Conservation (phyloP, 2,329 filamentous ascomycete genomes). For the Stemphylium vesicarium region DNA sequence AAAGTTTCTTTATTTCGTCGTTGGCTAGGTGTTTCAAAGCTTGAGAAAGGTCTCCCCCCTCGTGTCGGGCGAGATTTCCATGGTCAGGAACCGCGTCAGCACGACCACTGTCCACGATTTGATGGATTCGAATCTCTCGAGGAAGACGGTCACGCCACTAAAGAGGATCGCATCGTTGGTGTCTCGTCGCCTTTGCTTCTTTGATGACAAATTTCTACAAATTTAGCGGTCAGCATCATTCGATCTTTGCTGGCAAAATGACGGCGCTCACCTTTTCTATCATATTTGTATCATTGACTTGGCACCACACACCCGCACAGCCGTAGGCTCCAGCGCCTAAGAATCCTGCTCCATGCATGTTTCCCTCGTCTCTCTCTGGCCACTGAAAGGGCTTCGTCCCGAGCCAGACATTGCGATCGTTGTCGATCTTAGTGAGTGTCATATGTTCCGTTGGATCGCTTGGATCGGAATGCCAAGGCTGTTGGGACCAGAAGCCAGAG, state of each 20-base stretch:
- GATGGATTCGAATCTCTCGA: slow-evolving; percentile 5
- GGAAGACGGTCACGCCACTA: slow-evolving; percentile 5
- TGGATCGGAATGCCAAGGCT: not conserved
- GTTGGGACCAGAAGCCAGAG: not conserved
- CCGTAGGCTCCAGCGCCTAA: not conserved
- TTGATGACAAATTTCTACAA: not conserved
- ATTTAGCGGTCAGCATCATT: not conserved
- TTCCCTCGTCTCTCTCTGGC: not conserved
- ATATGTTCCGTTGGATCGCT: not conserved
- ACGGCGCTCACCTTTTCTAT: not conserved
- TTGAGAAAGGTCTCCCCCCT: not conserved
- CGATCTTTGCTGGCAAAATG: not conserved
- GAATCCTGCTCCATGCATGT: not conserved
- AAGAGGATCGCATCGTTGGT: not conserved
- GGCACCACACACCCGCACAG: not conserved
- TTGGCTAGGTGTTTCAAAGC: not conserved
- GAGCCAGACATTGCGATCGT: not conserved
- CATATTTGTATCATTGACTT: not conserved
- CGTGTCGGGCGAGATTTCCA: not conserved
- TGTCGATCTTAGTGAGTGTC: not conserved
- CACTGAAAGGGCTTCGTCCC: not conserved
- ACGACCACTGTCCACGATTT: not conserved
- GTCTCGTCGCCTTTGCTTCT: not conserved
- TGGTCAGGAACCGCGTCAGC: not conserved
- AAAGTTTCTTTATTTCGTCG: no score